Base-by-base conservation (phyloP, 73 alveolate genomes). In the Paramecium tetraurelia region DNA sequence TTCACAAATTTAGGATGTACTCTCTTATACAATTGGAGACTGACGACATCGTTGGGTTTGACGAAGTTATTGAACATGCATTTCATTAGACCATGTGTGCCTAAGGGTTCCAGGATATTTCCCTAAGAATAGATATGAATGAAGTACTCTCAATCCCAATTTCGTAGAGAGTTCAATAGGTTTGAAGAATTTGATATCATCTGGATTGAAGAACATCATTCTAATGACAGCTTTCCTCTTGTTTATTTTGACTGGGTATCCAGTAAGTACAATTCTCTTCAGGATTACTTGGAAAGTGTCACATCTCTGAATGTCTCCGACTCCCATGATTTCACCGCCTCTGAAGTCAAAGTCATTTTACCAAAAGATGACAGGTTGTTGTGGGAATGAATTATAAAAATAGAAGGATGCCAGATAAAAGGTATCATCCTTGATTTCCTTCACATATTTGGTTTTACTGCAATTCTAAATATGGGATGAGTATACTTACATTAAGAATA, bases 11-110 rank as follows among this genome's bases (percentile, higher is more conserved):
- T 69, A 20, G 99, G 99, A 87, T 92, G 98, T 46, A 97, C 96
- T 96, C 99, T 93, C 94, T 97, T 98, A 90, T 96, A 98, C 36
- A 98, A 92, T 59, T 97, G 96, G 96, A 98, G 93, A 92, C 99
- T 97, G 38, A 98, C 97, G 58, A 99, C 97, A 93, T 98, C 99
- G 85, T 95, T 94, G 38, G 98, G 98, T 95, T 97, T 98, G 48
- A 99, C 96, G 92, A 92, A 97, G 85, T 98, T 99, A 86, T 97
- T 98, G 95, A 99, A 99, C 92, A 96, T 93, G 84, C 99, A 98
- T 93, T 99, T 99, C 99, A 99, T 98, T 94, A 96, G 94, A 35
- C 99, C 99, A 89, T 99, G 99, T 14, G 99, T 99, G 14, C 99
- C 99, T 68, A 99, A 96, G 59, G 99, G 96, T 92, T 97, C 99